Evolutionary conservation across 257 asterid species (phyloP).

Genomic region (Parsonsia alboflavescens): DNA sequence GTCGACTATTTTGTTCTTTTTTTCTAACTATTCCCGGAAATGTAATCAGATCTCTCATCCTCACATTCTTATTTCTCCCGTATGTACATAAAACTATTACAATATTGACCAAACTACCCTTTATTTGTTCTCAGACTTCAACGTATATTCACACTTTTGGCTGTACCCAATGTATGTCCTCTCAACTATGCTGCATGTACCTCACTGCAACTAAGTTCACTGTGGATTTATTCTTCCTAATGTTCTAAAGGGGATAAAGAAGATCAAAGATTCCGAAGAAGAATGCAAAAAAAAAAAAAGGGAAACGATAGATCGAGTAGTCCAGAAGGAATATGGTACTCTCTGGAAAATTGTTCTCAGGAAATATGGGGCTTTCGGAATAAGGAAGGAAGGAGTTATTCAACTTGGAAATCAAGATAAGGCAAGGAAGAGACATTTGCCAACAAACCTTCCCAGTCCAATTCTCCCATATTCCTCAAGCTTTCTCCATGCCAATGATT

Average conservation of each 20-base stretch:
- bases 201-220: neutral
- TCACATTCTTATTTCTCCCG: slow-evolving; percentile 19
- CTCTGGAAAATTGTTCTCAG: neutral
- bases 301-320: no score
- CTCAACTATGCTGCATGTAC: neutral
- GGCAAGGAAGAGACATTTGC: slow-evolving; percentile 85
- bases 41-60: slow-evolving; percentile 1
- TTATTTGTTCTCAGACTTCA: slow-evolving; percentile 18
- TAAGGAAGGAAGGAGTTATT: slow-evolving; percentile 27
- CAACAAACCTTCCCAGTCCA: slow-evolving; percentile 98
- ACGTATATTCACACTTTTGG: slow-evolving; percentile 33
- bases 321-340: neutral
- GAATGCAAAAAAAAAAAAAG: neutral
- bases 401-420: slow-evolving; percentile 71
- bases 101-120: slow-evolving; percentile 7
- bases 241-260: neutral
- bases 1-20: neutral
- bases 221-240: slow-evolving; percentile 14
- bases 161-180: neutral
- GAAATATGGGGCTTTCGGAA: neutral
- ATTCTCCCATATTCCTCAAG: slow-evolving; percentile 64
- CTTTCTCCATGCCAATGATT: slow-evolving; percentile 70
- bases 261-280: neutral
- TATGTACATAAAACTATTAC: slow-evolving; percentile 27
- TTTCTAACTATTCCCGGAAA: neutral